Evolutionary conservation across 495 filamentous ascomycete genomes (phyloP), one percentile per base, ranked within the genome.

Genomic region (Penicillium turbatum): DNA sequence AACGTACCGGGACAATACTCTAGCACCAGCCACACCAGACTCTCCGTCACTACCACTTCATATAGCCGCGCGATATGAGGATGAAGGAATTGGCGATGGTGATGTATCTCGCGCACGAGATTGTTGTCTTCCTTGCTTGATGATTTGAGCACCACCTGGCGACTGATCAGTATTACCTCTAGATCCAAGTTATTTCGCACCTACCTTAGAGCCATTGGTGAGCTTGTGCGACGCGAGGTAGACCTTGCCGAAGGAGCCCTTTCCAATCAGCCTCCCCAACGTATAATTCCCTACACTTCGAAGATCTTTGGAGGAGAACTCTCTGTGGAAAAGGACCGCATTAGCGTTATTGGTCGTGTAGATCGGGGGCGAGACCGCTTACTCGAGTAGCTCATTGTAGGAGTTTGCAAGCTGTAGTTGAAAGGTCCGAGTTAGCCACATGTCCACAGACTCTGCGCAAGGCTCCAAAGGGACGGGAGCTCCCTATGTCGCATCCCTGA

Each of bases 211-310:
- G 64, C 90, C 92, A 84, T 97, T 97, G 59, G 89, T 97, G 70
- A 98, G 89, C 68, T 96, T 97, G 72, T 98, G 93, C 21, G 86
- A 85, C 50, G 95, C 93, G 56, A 98, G 81, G 68, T 97, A 98
- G 51, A 97, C 93, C 74, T 97, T 97, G 59, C 93, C 93, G 73
- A 97, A 98, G 42, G 90, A 95, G 32, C 93, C 93, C 67, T 97
- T 97, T 46, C 93, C 93, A 64, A 98, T 96, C 43, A 98, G 76
- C 47, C 85, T 83, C 31, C 92, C 93, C 15, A 97, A 76, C 30
- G 86, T 84, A 72, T 98, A 98, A 71, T 97, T 98, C 45, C 93
- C 93, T 51, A 98, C 93, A 35, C 82, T 87, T 54, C 86, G 84
- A 45, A 98, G 81, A 53, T 97, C 95, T 64, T 87, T 88, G 56